These are phyloP conservation scores for Penicillium sp. DNA, from an alignment of 2,329 filamentous ascomycete genomes.

Conservation along the genomic window DNA sequence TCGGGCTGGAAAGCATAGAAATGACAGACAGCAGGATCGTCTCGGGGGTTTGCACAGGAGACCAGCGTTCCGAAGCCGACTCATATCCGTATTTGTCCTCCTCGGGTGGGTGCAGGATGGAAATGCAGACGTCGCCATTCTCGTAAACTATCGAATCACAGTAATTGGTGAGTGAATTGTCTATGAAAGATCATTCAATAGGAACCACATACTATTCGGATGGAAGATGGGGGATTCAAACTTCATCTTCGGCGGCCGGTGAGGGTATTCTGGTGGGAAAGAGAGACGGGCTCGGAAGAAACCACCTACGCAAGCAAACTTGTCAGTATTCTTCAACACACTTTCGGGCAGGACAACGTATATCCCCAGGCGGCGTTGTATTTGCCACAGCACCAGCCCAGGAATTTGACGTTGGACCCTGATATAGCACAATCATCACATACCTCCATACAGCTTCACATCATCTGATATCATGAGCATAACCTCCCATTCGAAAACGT, in stretches of 20 bases:
- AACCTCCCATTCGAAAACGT: constrained; percentile 96
- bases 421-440: constrained; percentile 22
- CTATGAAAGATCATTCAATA: neutral
- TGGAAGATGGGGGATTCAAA: constrained; percentile 85
- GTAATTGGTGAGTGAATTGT: neutral
- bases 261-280: constrained; percentile 80
- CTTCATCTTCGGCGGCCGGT: constrained; percentile 76
- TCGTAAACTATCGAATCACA: constrained; percentile 55
- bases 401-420: neutral
- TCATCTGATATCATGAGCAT: constrained; percentile 98
- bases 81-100: constrained; percentile 95
- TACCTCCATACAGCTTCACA: constrained; percentile 86
- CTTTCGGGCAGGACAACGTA: neutral
- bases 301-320: constrained; percentile 54
- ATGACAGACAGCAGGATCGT: constrained; percentile 88
- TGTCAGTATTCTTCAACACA: neutral
- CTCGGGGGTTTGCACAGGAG: constrained; percentile 86
- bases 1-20: constrained; percentile 82
- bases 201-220: constrained; percentile 60
- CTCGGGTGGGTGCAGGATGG: constrained; percentile 87
- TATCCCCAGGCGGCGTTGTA: neutral
- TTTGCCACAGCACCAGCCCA: neutral
- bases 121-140: constrained; percentile 85
- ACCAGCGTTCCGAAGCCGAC: constrained; percentile 80
- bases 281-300: constrained; percentile 79